phyloP scores from a whole-genome alignment of 2,329 filamentous ascomycete genomes.

The Dryadomyces quercus-mongolicae region DNA sequence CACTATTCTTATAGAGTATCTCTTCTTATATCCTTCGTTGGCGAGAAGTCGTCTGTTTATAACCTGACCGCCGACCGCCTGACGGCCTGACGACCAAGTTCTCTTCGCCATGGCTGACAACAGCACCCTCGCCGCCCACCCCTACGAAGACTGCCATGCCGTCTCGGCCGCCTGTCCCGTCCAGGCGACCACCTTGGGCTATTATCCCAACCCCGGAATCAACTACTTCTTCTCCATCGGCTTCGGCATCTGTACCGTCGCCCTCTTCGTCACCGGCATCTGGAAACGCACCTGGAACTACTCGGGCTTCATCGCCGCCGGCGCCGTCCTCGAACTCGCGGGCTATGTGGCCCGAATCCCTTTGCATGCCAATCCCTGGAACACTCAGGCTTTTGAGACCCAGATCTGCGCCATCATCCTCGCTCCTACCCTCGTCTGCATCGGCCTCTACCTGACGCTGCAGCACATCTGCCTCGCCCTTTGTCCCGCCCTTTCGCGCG shows the following conservation, averaged over 20 bases:
- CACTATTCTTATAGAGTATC: too few relatives aligned
- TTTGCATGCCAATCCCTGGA: conserved; percentile 42
- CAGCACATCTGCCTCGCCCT: conserved; percentile 43
- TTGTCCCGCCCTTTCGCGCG: conserved; percentile 35
- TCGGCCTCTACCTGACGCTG: conserved; percentile 51
- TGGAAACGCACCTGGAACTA: conserved; percentile 45
- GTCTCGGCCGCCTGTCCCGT: conserved; percentile 37
- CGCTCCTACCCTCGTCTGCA: conserved; percentile 48
- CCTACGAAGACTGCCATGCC: conserved; percentile 21
- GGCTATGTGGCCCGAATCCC: conserved; percentile 42
- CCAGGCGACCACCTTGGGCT: conserved; percentile 38
- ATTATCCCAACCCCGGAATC: conserved; percentile 42
- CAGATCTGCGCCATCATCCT: conserved; percentile 49
- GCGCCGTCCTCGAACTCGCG: conserved; percentile 37
- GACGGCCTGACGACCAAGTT: too few relatives aligned
- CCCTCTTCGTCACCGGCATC: conserved; percentile 29
- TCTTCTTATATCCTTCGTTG: too few relatives aligned
- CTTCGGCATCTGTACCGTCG: conserved; percentile 32
- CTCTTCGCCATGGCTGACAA: conserved; percentile 8
- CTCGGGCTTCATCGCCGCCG: conserved; percentile 33
- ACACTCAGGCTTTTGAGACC: conserved; percentile 39
- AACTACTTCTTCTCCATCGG: conserved; percentile 40
- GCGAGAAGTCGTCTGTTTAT: too few relatives aligned
- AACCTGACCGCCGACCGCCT: too few relatives aligned
- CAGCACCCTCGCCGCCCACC: conserved; percentile 8